phyloP scores from a whole-genome alignment of 78 protist species.

The Emiliania huxleyi region DNA sequence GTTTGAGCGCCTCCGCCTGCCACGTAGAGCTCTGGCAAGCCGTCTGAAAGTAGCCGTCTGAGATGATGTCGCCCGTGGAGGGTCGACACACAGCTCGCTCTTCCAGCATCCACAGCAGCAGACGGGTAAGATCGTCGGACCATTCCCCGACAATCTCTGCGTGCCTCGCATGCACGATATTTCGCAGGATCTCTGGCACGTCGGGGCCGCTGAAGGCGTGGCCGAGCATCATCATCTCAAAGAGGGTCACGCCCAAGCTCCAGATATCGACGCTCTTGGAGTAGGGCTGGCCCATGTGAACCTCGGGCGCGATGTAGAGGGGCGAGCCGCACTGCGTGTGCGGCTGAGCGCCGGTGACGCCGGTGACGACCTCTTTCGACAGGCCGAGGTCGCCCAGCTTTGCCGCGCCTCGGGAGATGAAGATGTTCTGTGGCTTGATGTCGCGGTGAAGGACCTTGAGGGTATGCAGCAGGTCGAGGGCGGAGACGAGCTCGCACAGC shows the following conservation, averaged over 20 bases:
- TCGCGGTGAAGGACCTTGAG: neutral
- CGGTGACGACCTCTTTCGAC: neutral
- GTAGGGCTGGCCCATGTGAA: neutral
- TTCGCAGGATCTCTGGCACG: neutral
- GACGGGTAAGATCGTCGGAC: neutral
- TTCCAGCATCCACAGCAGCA: neutral
- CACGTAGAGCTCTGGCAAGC: too few species aligned
- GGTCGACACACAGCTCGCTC: neutral
- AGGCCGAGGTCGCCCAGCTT: neutral
- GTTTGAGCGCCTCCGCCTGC: too few species aligned
- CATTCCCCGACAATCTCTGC: neutral
- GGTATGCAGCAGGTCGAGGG: neutral
- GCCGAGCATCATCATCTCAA: neutral
- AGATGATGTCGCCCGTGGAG: neutral
- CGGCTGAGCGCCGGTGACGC: neutral
- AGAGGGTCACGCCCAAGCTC: neutral
- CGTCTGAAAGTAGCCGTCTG: neutral
- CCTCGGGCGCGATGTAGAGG: neutral
- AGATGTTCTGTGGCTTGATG: neutral
- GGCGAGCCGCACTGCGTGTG: neutral
- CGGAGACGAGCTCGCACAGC: neutral
- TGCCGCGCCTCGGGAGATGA: neutral
- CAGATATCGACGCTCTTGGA: neutral
- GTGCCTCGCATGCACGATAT: neutral
- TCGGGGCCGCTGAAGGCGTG: neutral